Evolutionary conservation across 306 rosid species (phyloP), one percentile per base, ranked within the genome.

Genomic region (Gastrolobium bilobum): DNA sequence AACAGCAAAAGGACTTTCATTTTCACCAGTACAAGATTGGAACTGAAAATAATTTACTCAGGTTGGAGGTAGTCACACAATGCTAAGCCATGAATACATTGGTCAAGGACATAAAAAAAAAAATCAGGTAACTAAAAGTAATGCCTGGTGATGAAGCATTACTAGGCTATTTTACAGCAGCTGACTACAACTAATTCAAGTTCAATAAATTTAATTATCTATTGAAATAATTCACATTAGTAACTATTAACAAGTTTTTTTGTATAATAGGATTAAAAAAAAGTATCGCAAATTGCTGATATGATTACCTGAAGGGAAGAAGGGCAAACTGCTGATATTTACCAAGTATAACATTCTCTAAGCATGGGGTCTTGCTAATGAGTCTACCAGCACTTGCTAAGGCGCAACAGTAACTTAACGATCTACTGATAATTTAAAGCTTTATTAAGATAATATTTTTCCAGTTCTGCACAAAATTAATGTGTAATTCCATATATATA

Each of bases 301-400:
- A 62, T 10, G 62, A 37, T 50, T 74, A 9, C 13, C 68, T 63
- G 11, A 63, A 63, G 47, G 50, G 10, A 1, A 59, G n/a, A 38
- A 70, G 14, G 30, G 71, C 56, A 60, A 39, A 39, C 8, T n/a
- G 39, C 2, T 39, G 7, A 39, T 29, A 70, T 20, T 6, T 42
- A 35, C 57, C 56, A 62, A 48, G 68, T 14, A 71, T 35, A 63
- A 61, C 54, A 26, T 66, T 77, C 65, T 77, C 76, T 37, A 68
- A 33, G 39, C 40, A 57, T 7, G 46, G 76, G 76, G 50, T 65
- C 60, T 46, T 35, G 34, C 63, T 50, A 4, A 73, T 26, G 40
- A 73, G 67, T n/a, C 71, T 53, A 65, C 66, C 57, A 71, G 42
- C 57, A 77, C 67, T 53, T 64, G 67, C 44, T 54, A 11, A 78